These are phyloP conservation scores for Coemansia sp. DNA, from an alignment of 192 early-diverging fungal species.

Conservation along the genomic window DNA sequence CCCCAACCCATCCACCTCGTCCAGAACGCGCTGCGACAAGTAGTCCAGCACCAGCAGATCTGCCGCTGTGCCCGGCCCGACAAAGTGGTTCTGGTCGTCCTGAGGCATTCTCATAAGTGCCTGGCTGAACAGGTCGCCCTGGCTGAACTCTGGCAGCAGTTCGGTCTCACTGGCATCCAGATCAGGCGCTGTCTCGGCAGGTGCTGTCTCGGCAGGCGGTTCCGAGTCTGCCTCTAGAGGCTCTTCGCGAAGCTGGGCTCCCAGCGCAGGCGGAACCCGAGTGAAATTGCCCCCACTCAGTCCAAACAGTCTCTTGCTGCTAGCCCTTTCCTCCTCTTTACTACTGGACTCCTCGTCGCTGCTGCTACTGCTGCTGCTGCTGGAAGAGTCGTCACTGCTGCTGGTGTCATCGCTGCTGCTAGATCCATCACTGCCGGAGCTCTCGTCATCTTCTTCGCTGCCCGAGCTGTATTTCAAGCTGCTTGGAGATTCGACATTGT, in stretches of 20 bases:
- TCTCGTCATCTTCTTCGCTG: not conserved
- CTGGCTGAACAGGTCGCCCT: not conserved
- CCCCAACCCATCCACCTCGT: conserved; percentile 10
- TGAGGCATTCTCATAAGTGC: not conserved
- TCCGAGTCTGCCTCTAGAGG: no score
- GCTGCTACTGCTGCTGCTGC: no score
- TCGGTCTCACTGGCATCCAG: not conserved
- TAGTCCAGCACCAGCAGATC: conserved; percentile 45
- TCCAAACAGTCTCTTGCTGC: no score
- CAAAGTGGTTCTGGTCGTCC: not conserved
- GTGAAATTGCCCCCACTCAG: no score
- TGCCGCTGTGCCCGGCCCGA: conserved; percentile 11
- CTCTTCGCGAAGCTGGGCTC: no score
- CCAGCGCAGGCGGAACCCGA: no score
- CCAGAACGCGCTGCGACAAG: conserved; percentile 31
- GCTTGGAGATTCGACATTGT: not conserved
- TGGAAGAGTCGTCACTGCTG: not conserved
- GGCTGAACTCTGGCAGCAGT: conserved; percentile 9
- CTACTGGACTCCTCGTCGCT: not conserved
- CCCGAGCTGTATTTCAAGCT: not conserved
- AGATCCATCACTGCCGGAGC: not conserved
- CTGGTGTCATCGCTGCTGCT: not conserved
- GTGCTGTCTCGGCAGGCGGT: not conserved
- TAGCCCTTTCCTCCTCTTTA: not conserved
- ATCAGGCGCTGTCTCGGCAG: not conserved